phyloP scores from a whole-genome alignment of 768 basidiomycete species.

The Tulasnella sp. region DNA sequence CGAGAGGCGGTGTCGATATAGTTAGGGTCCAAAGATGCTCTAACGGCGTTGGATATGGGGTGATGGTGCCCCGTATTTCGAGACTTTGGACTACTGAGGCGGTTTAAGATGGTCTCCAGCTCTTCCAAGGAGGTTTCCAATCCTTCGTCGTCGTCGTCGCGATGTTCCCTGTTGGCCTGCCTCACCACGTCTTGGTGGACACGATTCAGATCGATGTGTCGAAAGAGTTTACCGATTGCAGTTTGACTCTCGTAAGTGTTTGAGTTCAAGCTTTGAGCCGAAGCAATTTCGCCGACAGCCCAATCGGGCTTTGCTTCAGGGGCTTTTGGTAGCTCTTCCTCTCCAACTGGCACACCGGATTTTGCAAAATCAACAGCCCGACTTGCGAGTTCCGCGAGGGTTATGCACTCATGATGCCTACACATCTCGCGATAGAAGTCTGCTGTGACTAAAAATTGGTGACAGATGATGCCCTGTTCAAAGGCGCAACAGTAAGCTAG shows the following conservation, averaged over 20 bases:
- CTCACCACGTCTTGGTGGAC: not conserved
- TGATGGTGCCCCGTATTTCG: not conserved
- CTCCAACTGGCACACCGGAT: slow-evolving; percentile 34
- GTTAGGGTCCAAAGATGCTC: not conserved
- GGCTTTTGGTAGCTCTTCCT: slow-evolving; percentile 27
- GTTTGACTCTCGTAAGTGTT: slow-evolving; percentile 53
- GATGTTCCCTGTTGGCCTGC: slow-evolving; percentile 24
- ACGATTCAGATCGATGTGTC: slow-evolving; percentile 57
- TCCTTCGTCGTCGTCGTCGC: not conserved
- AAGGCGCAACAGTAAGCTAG: no score
- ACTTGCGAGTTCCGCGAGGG: slow-evolving; percentile 57
- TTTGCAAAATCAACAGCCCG: slow-evolving; percentile 39
- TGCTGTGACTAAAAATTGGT: slow-evolving; percentile 49
- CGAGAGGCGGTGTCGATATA: slow-evolving; percentile 18
- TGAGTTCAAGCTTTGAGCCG: not conserved
- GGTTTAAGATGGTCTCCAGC: not conserved
- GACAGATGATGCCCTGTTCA: slow-evolving; percentile 15
- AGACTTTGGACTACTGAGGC: not conserved
- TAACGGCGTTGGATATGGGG: slow-evolving; percentile 23
- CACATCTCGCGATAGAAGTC: slow-evolving; percentile 62
- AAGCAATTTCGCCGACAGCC: slow-evolving; percentile 32
- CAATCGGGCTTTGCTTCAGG: slow-evolving; percentile 33
- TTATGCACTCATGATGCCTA: slow-evolving; percentile 54
- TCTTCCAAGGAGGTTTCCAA: not conserved
- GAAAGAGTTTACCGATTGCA: slow-evolving; percentile 66